Evolutionary conservation across 2,329 filamentous ascomycete genomes (phyloP).

Genomic region (Aspergillus pseudoviridinutans): DNA sequence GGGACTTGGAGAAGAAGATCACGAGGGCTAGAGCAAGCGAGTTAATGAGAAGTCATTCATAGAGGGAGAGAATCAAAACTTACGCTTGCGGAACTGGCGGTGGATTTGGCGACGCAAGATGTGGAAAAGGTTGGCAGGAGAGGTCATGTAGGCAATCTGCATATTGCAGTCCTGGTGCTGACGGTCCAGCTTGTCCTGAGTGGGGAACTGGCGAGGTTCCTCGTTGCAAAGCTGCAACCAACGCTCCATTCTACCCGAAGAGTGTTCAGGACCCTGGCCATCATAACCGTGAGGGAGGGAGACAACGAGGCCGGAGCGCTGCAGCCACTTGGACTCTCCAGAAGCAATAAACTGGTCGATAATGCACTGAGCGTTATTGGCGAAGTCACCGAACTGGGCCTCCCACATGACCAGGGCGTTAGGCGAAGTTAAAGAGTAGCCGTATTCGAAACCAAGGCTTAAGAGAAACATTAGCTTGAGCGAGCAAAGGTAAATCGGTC

Average conservation of each 20-base stretch:
- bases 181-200: constrained; percentile 81
- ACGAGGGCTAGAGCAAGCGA: constrained; percentile 63
- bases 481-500: background rate
- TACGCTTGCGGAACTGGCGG: constrained; percentile 98
- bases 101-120: constrained; percentile 96
- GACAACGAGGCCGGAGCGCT: constrained; percentile 93
- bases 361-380: constrained; percentile 98
- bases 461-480: constrained; percentile 50
- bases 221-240: constrained; percentile 98
- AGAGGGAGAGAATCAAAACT: constrained; percentile 38
- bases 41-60: constrained; percentile 3
- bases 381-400: constrained; percentile 98
- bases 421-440: constrained; percentile 93
- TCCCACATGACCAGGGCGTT: constrained; percentile 99
- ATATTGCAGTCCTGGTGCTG: constrained; percentile 99
- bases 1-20: constrained; percentile 97
- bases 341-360: constrained; percentile 99
- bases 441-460: constrained; percentile 94
- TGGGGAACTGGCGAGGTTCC: constrained; percentile 89
- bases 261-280: constrained; percentile 97
- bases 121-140: constrained; percentile 93
- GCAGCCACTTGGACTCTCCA: constrained; percentile 97
- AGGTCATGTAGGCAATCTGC: constrained; percentile 97
- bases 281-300: constrained; percentile 97
- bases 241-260: constrained; percentile 92